A percentile compares a stretch with the other conserved stretches of the same genome.
These are phyloP conservation scores for Ricinus communis DNA, from an alignment of 345 rosid species.

Conservation along the genomic window DNA sequence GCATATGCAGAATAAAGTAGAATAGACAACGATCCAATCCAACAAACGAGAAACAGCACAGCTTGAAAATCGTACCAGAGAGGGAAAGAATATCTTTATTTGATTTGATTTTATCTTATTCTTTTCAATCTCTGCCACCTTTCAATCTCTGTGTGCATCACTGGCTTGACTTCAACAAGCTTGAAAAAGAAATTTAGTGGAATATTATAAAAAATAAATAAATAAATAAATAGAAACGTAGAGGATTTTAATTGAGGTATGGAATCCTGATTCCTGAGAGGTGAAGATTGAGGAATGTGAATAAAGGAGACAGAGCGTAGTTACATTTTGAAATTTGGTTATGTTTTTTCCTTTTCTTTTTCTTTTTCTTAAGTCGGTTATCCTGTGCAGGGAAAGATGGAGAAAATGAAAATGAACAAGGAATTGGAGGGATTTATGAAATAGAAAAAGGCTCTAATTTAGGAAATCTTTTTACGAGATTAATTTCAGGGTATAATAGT, in stretches of 20 bases:
- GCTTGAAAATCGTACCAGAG: not conserved
- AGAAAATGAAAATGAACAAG: not conserved
- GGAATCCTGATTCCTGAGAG: no score
- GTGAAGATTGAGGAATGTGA: not conserved
- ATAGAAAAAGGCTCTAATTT: no score
- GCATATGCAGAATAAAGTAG: not conserved
- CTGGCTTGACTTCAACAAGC: no score
- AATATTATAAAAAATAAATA: not conserved
- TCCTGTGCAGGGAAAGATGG: not conserved
- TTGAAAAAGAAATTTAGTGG: no score
- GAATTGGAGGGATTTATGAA: conserved; percentile 1
- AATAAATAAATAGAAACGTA: not conserved
- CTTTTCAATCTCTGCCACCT: no score
- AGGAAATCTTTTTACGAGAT: not conserved
- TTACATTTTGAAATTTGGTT: conserved; percentile 9
- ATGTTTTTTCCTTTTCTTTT: not conserved
- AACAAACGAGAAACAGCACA: not conserved
- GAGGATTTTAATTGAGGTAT: not conserved
- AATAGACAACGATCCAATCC: not conserved
- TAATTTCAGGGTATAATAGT: not conserved
- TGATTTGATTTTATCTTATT: no score
- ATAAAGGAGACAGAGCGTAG: not conserved
- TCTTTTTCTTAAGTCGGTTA: not conserved
- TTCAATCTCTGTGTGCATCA: no score
- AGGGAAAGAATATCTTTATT: no score